Percentiles rank a stretch among this genome's conserved stretches.
Evolutionary conservation across 805 yeast genomes (phyloP).

Genomic region (Hyphopichia homilentoma): DNA sequence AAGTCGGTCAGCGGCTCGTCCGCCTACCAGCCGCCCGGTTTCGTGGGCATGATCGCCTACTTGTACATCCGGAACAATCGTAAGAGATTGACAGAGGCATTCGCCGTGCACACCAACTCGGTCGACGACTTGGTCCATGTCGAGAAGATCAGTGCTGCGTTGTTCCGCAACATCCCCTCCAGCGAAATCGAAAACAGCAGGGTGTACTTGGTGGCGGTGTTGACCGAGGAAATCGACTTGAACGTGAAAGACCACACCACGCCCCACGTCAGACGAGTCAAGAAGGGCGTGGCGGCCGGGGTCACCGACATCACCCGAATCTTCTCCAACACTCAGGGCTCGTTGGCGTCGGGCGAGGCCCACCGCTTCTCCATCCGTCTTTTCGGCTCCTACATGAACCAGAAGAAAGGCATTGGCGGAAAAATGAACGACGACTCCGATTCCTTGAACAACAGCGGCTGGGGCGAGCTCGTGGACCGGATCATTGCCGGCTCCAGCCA

Average conservation of each 20-base stretch:
- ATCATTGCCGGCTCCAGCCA: slow-evolving; percentile 69
- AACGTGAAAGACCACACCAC: slow-evolving; percentile 21
- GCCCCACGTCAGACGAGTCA: slow-evolving; percentile 41
- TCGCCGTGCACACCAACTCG: slow-evolving; percentile 61
- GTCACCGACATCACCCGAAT: slow-evolving; percentile 80
- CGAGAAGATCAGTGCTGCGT: slow-evolving; percentile 72
- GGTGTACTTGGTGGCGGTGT: slow-evolving; percentile 70
- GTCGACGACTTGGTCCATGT: slow-evolving; percentile 53
- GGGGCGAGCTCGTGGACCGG: slow-evolving; percentile 85
- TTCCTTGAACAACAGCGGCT: slow-evolving; percentile 57
- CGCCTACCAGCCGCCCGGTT: slow-evolving; percentile 59
- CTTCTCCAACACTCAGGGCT: slow-evolving; percentile 62
- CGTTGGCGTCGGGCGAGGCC: slow-evolving; percentile 56
- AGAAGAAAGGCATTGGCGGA: slow-evolving; percentile 22
- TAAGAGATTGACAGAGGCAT: slow-evolving; percentile 73
- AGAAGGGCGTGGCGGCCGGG: slow-evolving; percentile 86
- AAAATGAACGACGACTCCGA: slow-evolving; percentile 9
- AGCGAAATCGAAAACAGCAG: slow-evolving; percentile 59
- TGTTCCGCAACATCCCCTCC: slow-evolving; percentile 73
- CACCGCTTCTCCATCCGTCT: slow-evolving; percentile 70
- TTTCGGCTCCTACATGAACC: slow-evolving; percentile 63
- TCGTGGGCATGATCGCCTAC: slow-evolving; percentile 68
- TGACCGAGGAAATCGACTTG: slow-evolving; percentile 65
- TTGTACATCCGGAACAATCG: slow-evolving; percentile 64
- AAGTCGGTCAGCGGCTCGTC: slow-evolving; percentile 62